Evolutionary conservation across 176 grass and related monocot species (phyloP), one percentile per base, ranked within the genome.

Genomic region (Stipa capillata): DNA sequence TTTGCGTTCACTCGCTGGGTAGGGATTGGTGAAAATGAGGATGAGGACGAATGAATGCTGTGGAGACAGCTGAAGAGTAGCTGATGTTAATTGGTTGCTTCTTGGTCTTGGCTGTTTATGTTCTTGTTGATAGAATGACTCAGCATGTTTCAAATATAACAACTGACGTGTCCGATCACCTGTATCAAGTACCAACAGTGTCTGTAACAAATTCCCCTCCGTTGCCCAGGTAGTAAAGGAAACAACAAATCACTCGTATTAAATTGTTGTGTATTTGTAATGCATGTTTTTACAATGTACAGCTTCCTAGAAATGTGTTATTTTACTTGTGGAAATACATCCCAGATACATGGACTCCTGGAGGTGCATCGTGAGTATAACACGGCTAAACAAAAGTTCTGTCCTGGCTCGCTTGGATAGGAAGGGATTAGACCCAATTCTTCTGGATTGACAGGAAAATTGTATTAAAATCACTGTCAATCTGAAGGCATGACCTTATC

Each of bases 1-100:
- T 98, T 99, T 71, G 90, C 96, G 13, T 99, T 99, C 63, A 99
- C 96, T 61, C 87, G 83, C 54, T 99, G 96, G 96, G 92, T 99
- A 61, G 90, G 96, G 18, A 95, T 95, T 2, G 88, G 92, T 20
- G 96, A 99, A 42, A 83, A 74, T 2, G 96, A 94, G 58, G 92
- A 98, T 1, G 87, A 89, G 0, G 79, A 67, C 15, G 55, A 85
- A 69, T 84, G 18, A 74, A 32, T 24, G n/a, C 47, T 49, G 8
- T 58, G 40, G 32, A 25, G 44, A 47, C 52, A 34, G 13, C 25
- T 34, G 21, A 49, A 84, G 48, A 56, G 53, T 71, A n/a, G 25
- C 61, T 56, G 53, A 27, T 45, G 44, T 55, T 81, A 23, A 80
- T 76, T 84, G 24, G 43, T 88, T 84, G 57, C 15, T 52, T 32